Evolutionary conservation across 164 flowering plant species (phyloP).

Genomic region (Annona cherimola): DNA sequence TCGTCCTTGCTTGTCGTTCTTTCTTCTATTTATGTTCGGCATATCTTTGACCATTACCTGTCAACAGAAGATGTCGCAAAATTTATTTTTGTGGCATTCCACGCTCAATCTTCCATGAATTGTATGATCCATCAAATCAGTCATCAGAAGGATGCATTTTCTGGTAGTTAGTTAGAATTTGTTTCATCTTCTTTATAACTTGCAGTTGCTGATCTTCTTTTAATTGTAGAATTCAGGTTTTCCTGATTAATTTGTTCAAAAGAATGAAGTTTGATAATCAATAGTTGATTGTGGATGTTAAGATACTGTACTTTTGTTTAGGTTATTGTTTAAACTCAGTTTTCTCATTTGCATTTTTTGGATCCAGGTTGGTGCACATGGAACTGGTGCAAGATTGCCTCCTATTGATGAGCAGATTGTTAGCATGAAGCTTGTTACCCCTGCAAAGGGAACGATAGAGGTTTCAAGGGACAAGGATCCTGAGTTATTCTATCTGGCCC

Average conservation of each 20-base stretch:
- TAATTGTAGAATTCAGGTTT: not conserved
- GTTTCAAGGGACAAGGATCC: conserved; percentile 89
- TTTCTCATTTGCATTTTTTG: conserved; percentile 3
- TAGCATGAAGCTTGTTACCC: conserved; percentile 94
- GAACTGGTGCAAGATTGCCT: conserved; percentile 96
- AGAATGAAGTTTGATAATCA: not conserved
- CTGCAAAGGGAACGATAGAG: conserved; percentile 92
- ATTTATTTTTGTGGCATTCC: not conserved
- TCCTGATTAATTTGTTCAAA: not conserved
- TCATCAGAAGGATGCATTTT: too few relatives aligned
- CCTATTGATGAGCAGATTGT: conserved; percentile 97
- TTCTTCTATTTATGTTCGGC: not conserved
- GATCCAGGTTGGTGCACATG: conserved; percentile 95
- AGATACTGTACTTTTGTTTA: not conserved
- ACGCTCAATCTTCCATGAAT: not conserved
- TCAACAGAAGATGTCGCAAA: not conserved
- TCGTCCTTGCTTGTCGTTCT: not conserved
- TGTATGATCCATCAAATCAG: too few relatives aligned
- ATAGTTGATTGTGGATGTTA: not conserved
- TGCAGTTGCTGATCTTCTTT: not conserved
- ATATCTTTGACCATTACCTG: not conserved
- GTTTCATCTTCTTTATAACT: not conserved
- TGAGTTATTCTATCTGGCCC: conserved; percentile 87
- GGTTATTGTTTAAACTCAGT: not conserved
- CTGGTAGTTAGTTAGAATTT: too few relatives aligned